A percentile compares a stretch with the other conserved stretches of the same genome.
Evolutionary conservation across 805 yeast genomes (phyloP).

Genomic region (Saccharomycopsis sp.): DNA sequence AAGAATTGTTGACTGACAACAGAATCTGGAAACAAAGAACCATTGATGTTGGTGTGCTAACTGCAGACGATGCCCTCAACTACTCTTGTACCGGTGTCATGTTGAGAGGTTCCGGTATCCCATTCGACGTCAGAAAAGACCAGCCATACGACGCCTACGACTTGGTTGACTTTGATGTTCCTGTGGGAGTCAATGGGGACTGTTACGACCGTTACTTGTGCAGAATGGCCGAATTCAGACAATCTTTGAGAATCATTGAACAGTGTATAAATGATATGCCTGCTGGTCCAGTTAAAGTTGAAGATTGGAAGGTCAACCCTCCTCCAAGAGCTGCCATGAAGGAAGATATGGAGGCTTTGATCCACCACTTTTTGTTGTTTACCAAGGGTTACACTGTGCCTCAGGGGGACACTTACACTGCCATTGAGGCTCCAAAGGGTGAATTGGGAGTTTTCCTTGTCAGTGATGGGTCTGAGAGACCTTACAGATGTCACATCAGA

Average conservation of each 20-base stretch:
- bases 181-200: constrained; percentile 84
- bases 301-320: constrained; percentile 78
- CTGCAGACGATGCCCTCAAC: constrained; percentile 83
- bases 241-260: constrained; percentile 79
- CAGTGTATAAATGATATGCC: constrained; percentile 92
- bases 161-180: constrained; percentile 75
- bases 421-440: constrained; percentile 92
- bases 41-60: constrained; percentile 66
- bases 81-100: constrained; percentile 79
- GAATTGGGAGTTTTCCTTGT: constrained; percentile 90
- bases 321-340: constrained; percentile 81
- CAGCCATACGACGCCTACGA: constrained; percentile 91
- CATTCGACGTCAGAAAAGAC: constrained; percentile 77
- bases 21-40: constrained; percentile 91
- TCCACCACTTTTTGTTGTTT: constrained; percentile 81
- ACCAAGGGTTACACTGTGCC: constrained; percentile 88
- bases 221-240: constrained; percentile 91
- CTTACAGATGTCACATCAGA: constrained; percentile 86
- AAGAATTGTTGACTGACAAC: constrained; percentile 82
- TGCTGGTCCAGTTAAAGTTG: constrained; percentile 85
- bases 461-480: constrained; percentile 84
- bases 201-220: constrained; percentile 84
- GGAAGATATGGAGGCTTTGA: constrained; percentile 87
- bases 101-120: constrained; percentile 88
- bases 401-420: constrained; percentile 85